Conservation (phyloP, 345 rosid genomes). For the Eucalyptus decipiens region DNA sequence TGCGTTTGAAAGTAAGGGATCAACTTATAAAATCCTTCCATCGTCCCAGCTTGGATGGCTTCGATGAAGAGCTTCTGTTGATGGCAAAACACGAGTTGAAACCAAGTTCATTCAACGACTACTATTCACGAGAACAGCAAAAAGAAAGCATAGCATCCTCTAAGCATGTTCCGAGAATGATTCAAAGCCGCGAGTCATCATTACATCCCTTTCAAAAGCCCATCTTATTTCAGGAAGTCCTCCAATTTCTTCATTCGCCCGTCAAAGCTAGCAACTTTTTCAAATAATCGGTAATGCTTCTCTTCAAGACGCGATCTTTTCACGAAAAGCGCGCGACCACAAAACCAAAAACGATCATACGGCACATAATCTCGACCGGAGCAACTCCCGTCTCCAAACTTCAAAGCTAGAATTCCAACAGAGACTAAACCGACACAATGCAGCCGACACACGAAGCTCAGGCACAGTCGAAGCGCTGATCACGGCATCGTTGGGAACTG, state of each 20-base stretch:
- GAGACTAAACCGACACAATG: neutral
- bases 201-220: neutral
- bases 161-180: neutral
- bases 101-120: neutral
- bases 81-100: neutral
- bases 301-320: neutral
- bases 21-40: constrained; percentile 83
- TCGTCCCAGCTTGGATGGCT: constrained; percentile 74
- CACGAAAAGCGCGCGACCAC: neutral
- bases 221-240: neutral
- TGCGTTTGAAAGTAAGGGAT: constrained; percentile 86
- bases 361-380: neutral
- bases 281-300: neutral
- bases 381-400: neutral
- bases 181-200: neutral
- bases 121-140: neutral
- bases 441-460: neutral
- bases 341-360: neutral
- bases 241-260: neutral
- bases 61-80: constrained; percentile 68
- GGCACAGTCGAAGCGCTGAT: neutral
- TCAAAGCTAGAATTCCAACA: neutral
- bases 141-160: neutral
- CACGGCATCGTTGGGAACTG: neutral
- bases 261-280: neutral